Percentiles rank a stretch among this genome's conserved stretches.
Evolutionary conservation across 2,329 filamentous ascomycete species (phyloP).

Genomic region (Fusarium sterilihyphosum): DNA sequence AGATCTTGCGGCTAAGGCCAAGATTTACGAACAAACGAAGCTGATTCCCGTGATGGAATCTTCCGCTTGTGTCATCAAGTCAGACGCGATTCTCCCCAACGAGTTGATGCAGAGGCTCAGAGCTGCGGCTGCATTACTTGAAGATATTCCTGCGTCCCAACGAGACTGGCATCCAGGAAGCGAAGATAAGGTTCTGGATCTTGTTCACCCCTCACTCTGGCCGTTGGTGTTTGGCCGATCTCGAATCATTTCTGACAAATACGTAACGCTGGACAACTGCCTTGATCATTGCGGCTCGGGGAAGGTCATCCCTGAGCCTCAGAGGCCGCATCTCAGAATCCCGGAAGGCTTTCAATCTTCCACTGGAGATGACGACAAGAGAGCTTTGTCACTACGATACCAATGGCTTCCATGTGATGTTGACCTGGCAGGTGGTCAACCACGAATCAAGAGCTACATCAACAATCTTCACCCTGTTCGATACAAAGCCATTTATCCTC

Average conservation of each 20-base stretch:
- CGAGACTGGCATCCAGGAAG: conserved; percentile 17
- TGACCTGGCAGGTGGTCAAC: neutral
- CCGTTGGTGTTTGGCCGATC: conserved; percentile 35
- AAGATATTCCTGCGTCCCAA: neutral
- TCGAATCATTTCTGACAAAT: conserved; percentile 48
- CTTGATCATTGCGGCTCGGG: neutral
- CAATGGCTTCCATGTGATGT: conserved; percentile 2
- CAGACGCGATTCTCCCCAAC: neutral
- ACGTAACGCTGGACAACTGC: conserved; percentile 29
- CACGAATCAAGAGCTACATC: conserved; percentile 58
- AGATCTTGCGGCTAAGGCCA: neutral
- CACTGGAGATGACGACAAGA: neutral
- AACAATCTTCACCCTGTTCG: conserved; percentile 61
- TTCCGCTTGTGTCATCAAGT: neutral
- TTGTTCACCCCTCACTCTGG: conserved; percentile 33
- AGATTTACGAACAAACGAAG: neutral
- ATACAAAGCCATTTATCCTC: conserved; percentile 50
- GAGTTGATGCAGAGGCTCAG: neutral
- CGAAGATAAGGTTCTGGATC: neutral
- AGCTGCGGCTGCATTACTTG: neutral
- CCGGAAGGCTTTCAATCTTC: neutral
- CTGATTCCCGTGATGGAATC: neutral
- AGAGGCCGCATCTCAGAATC: neutral
- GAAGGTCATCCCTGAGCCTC: neutral
- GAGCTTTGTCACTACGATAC: neutral